Percentiles rank a stretch among this genome's conserved stretches.
phyloP scores from a whole-genome alignment of 495 filamentous ascomycete genomes.

The Aspergillus asperescens region DNA sequence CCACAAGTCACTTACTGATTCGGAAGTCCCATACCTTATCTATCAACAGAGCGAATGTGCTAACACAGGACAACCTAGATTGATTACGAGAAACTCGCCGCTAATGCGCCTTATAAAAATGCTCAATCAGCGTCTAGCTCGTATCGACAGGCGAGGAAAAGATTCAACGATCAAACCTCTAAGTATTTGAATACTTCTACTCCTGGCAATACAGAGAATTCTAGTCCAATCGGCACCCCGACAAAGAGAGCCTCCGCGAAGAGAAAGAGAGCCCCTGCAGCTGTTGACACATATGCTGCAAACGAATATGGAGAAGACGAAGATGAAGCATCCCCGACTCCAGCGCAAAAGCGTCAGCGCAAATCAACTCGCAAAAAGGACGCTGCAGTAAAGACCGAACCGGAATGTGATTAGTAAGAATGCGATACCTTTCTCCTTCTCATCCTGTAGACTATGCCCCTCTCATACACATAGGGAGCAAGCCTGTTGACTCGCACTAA shows the following conservation, averaged over 20 bases:
- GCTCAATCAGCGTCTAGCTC: constrained; percentile 25
- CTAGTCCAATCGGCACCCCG: background rate
- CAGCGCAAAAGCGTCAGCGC: constrained; percentile 21
- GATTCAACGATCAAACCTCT: constrained; percentile 13
- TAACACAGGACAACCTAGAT: constrained; percentile 23
- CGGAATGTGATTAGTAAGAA: constrained; percentile 10
- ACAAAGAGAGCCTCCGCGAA: constrained; percentile 18
- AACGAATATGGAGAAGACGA: background rate
- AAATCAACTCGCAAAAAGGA: constrained; percentile 16
- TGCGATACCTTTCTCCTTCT: background rate
- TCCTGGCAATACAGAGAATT: background rate
- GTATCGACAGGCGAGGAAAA: constrained; percentile 26
- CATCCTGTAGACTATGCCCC: background rate
- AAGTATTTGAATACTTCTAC: background rate
- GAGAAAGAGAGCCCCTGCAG: constrained; percentile 16
- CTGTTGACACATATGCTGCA: background rate
- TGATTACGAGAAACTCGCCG: constrained; percentile 34
- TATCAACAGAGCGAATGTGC: background rate
- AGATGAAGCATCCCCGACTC: constrained; percentile 5
- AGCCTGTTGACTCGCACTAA: background rate
- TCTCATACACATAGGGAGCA: background rate
- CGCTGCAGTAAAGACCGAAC: constrained; percentile 1
- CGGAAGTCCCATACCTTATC: background rate
- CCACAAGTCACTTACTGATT: background rate
- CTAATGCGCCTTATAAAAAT: constrained; percentile 32